Percentiles rank a stretch among this genome's conserved stretches.
phyloP scores from a whole-genome alignment of 768 basidiomycete species.

The Boletus coccyginus region DNA sequence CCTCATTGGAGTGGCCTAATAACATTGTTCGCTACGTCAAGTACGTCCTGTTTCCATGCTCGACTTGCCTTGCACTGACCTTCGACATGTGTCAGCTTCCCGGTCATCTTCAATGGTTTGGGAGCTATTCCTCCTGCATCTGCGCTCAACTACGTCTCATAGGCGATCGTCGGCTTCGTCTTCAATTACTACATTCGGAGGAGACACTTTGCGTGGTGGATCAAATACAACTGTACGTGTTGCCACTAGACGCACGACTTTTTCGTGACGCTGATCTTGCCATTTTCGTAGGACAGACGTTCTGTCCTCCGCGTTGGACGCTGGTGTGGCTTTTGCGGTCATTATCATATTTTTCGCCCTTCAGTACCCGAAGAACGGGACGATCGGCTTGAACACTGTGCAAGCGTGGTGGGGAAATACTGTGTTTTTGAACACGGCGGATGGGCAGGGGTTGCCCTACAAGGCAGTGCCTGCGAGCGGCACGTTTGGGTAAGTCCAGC shows the following conservation, averaged over 20 bases:
- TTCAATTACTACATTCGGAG: too few species aligned
- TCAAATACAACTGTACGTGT: conserved; percentile 46
- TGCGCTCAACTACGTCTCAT: too few species aligned
- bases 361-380: conserved; percentile 60
- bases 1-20: too few species aligned
- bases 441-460: conserved; percentile 6
- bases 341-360: conserved; percentile 57
- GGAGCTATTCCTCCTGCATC: too few species aligned
- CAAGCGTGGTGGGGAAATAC: conserved; percentile 73
- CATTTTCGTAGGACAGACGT: conserved; percentile 40
- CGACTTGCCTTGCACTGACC: not conserved
- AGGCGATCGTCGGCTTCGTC: too few species aligned
- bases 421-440: conserved; percentile 23
- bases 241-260: not conserved
- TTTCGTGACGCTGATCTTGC: conserved; percentile 13
- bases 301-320: conserved; percentile 65
- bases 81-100: conserved; percentile 30
- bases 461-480: conserved; percentile 7
- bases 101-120: conserved; percentile 51
- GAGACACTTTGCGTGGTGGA: conserved; percentile 74
- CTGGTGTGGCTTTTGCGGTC: conserved; percentile 58
- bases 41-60: conserved; percentile 34
- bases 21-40: conserved; percentile 61
- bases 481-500: conserved; percentile 28
- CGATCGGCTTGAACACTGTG: conserved; percentile 50